Evolutionary conservation across 1,139 yeast species (phyloP), one percentile per base, ranked within the genome.

Genomic region (Scheffersomyces insectosa): DNA sequence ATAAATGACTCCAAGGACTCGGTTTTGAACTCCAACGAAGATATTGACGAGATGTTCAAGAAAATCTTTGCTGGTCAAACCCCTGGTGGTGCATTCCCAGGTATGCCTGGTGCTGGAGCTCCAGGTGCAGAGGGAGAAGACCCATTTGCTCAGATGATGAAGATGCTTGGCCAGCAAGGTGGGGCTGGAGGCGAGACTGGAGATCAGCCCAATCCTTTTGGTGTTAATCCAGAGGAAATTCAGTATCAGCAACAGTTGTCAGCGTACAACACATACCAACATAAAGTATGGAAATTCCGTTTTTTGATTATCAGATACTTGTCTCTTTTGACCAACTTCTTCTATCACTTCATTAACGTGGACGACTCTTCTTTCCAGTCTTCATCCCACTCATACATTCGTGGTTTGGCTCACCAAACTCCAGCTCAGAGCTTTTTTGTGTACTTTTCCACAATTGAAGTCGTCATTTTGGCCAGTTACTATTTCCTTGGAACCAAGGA

Each of bases 11-110:
- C 34, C 6, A 31, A 31, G 10, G 34, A 31, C n/a, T 31, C 34
- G n/a, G 34, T 31, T 10, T 11, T 12, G 3, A 15, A 14, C 20
- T 31, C 34, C 3, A 31, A 31, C n/a, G 34, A 49, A 8, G 65
- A 63, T 43, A 61, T 72, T 40, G 77, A 74, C 37, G 65, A 62
- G 34, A 60, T 73, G 54, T 60, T 73, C 53, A 62, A 59, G 37
- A 57, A 60, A 33, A 59, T 73, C 47, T 64, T 69, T 45, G 63
- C 62, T 2, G 55, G 49, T 10, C 43, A 43, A 8, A 45, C 47
- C 5, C 48, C 43, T 6, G 44, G 45, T 7, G 50, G 40, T 12
- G 49, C 46, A 5, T 42, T 30, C n/a, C 49, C 42, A 12, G 49
- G 38, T 13, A 6, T 20, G 9, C 8, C 8, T 20, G 44, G 45